Evolutionary conservation across 805 yeast species (phyloP), one percentile per base, ranked within the genome.

Genomic region (Nakazawaea wyomingensis): DNA sequence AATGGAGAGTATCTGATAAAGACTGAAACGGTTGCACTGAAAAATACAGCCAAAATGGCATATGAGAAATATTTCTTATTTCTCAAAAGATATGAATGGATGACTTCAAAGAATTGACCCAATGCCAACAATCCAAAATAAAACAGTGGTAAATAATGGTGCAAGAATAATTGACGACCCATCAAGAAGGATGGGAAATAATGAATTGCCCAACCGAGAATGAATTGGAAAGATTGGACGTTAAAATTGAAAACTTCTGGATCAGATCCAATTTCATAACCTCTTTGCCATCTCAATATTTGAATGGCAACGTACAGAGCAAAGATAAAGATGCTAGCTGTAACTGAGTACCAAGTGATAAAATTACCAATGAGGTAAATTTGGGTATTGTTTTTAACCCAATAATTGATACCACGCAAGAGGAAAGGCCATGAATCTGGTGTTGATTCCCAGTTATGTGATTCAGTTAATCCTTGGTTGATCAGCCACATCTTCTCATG

Each of bases 311-410:
- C 61, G 51, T 79, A 75, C 17, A 76, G 50, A 4, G 56, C 65
- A 54, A 82, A 80, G 1, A 74, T 64, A 17, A 71, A 55, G 45
- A 82, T 64, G n/a, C 74, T 56, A 14, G 71, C 65, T 13, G 89
- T 65, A 13, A 78, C 72, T 5, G 82, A 57, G 87, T 87, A 85
- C 95, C 95, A 85, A 22, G 76, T 66, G 35, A 81, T 71, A n/a
- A 87, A 85, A 55, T 85, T 85, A 62, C 95, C 95, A 17, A 85
- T 54, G 46, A 85, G 65, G 56, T 85, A 85, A 32, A 85, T 72
- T 59, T 79, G 85, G 47, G 69, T 74, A 50, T 72, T 64, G 47
- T 78, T 72, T 41, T 68, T 66, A 50, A 68, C 73, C 95, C 95
- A 85, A 65, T 85, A 85, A 60, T 82, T 82, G 55, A 85, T 85